These are phyloP conservation scores for Septoria linicola DNA, from an alignment of 2,329 filamentous ascomycete genomes.

Conservation along the genomic window DNA sequence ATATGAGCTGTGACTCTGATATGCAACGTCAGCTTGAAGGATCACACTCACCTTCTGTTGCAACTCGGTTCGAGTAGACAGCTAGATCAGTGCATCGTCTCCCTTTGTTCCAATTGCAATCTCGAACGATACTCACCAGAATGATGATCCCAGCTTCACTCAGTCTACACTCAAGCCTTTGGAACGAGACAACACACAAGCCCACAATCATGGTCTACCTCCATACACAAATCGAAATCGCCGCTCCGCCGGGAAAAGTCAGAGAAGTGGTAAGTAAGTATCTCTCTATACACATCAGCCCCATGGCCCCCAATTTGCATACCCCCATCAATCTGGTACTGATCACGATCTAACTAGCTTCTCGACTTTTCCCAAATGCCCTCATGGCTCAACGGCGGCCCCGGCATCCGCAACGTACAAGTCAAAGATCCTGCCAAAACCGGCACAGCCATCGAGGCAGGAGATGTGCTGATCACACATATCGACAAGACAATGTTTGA, in stretches of 20 bases:
- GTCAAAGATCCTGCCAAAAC: background rate
- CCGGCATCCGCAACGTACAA: background rate
- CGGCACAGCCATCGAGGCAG: background rate
- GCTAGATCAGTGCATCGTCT: too few relatives aligned
- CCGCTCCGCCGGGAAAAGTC: conserved; percentile 16
- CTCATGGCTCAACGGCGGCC: conserved; percentile 10
- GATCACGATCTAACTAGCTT: conserved; percentile 1
- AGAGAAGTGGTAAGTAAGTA: conserved; percentile 15
- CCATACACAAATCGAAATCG: conserved; percentile 19
- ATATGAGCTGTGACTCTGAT: too few relatives aligned
- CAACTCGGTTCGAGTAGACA: too few relatives aligned
- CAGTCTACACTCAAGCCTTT: background rate
- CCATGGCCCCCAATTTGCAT: background rate
- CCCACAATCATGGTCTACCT: conserved; percentile 14
- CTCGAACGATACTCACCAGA: too few relatives aligned
- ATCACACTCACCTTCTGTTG: too few relatives aligned
- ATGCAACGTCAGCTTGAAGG: too few relatives aligned
- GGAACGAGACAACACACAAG: background rate
- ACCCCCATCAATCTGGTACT: background rate
- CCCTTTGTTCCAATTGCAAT: too few relatives aligned
- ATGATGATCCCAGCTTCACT: background rate
- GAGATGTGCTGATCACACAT: background rate
- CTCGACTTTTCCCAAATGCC: conserved; percentile 21
- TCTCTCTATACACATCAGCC: background rate
- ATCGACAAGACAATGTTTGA: background rate